Conservation (phyloP, 2,329 filamentous ascomycete genomes). For the Lasiodiplodia sp. region DNA sequence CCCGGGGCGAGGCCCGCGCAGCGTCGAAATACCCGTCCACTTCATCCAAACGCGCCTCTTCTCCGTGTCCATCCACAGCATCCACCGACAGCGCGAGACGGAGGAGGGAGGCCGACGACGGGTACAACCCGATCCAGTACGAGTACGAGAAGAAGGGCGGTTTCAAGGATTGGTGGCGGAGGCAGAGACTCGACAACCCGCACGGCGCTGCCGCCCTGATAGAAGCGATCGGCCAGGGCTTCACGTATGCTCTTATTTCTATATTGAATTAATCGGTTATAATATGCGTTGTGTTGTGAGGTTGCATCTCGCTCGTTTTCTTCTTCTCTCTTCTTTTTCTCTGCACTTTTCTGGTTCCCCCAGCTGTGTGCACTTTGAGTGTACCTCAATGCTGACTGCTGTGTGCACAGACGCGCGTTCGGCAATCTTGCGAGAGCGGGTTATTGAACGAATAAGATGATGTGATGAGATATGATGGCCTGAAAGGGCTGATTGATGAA, state of each 20-base stretch:
- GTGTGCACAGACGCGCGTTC: not conserved
- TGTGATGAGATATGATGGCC: not conserved
- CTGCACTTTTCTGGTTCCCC: not conserved
- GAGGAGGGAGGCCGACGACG: slow-evolving; percentile 3
- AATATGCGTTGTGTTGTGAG: not conserved
- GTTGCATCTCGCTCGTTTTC: not conserved
- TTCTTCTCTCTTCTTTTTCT: not conserved
- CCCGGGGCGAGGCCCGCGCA: not conserved
- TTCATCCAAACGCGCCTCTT: not conserved
- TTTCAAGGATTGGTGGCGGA: slow-evolving; percentile 8
- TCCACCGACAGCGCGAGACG: not conserved
- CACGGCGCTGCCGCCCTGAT: not conserved
- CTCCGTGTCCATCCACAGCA: not conserved
- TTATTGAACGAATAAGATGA: not conserved
- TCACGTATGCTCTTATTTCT: not conserved
- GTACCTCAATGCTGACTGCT: not conserved
- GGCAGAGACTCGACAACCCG: not conserved
- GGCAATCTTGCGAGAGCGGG: not conserved
- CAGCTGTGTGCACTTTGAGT: not conserved
- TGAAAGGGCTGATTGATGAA: not conserved
- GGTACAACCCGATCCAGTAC: slow-evolving; percentile 1
- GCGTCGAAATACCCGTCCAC: not conserved
- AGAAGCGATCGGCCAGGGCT: not conserved
- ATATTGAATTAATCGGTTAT: not conserved
- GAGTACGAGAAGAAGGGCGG: not conserved